phyloP scores from a whole-genome alignment of 306 rosid genomes.

The Arachis stenosperma region DNA sequence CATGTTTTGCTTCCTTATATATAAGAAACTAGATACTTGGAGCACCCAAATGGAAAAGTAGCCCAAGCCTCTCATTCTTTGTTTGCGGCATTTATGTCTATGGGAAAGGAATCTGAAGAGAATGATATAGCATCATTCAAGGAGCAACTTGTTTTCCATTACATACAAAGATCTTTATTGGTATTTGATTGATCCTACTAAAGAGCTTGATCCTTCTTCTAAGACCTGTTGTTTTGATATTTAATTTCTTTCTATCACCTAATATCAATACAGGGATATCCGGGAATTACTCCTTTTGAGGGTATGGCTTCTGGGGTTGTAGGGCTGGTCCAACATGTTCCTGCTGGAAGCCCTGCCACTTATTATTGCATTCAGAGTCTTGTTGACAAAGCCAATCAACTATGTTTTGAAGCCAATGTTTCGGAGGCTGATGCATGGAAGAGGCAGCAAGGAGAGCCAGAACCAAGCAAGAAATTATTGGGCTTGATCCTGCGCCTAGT shows the following conservation, averaged over 20 bases:
- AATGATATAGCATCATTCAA: slow-evolving; percentile 60
- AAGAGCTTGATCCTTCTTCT: slow-evolving; percentile 23
- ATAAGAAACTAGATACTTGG: slow-evolving; percentile 71
- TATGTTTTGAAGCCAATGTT: slow-evolving; percentile 57
- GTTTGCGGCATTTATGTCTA: slow-evolving; percentile 67
- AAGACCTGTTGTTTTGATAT: slow-evolving; percentile 11
- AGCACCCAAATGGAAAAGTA: slow-evolving; percentile 83
- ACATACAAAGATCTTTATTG: slow-evolving; percentile 72
- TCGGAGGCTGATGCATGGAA: slow-evolving; percentile 66
- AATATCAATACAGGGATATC: slow-evolving; percentile 71
- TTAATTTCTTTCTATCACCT: slow-evolving; percentile 24
- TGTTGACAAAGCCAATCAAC: slow-evolving; percentile 61
- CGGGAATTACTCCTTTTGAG: slow-evolving; percentile 85
- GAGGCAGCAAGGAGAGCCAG: slow-evolving; percentile 81
- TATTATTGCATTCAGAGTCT: slow-evolving; percentile 77
- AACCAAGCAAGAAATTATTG: slow-evolving; percentile 80
- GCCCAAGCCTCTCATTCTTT: slow-evolving; percentile 86
- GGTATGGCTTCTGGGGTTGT: slow-evolving; percentile 95
- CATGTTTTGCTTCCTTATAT: slow-evolving; percentile 47
- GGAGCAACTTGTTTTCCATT: slow-evolving; percentile 92
- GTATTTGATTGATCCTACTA: slow-evolving; percentile 48
- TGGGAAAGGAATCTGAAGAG: slow-evolving; percentile 62
- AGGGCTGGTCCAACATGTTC: slow-evolving; percentile 78
- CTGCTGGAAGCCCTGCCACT: slow-evolving; percentile 91
- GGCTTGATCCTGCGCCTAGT: slow-evolving; percentile 78